Evolutionary conservation across 2,329 filamentous ascomycete genomes (phyloP).

Genomic region (Xylariaceae sp.): DNA sequence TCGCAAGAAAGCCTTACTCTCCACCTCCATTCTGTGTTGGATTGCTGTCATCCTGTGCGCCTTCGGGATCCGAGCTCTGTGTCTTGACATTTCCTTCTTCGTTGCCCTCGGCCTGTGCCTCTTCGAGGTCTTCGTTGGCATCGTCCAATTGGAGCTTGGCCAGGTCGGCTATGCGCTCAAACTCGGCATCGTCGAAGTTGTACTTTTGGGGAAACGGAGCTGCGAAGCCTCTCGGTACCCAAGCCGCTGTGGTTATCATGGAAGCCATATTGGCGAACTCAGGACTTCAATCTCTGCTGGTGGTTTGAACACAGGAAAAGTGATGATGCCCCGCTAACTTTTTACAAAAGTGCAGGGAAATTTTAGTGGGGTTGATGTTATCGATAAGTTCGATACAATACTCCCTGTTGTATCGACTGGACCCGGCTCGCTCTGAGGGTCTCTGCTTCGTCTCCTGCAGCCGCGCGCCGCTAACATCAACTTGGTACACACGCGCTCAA

Average conservation of each 20-base stretch:
- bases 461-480: no score
- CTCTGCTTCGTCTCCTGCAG: no score
- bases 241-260: conserved; percentile 70
- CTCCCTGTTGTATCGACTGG: background rate
- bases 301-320: background rate
- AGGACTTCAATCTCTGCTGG: conserved; percentile 1
- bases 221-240: conserved; percentile 70
- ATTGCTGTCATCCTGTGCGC: no score
- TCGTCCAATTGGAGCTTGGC: conserved; percentile 81
- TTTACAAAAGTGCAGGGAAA: conserved; percentile 15
- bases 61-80: no score
- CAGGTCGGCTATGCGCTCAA: conserved; percentile 65
- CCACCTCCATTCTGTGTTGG: no score
- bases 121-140: conserved; percentile 76
- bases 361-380: conserved; percentile 18
- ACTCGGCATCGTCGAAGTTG: conserved; percentile 67
- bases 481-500: background rate
- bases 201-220: conserved; percentile 70
- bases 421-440: background rate
- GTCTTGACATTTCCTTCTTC: conserved; percentile 5
- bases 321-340: conserved; percentile 18
- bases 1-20: no score
- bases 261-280: conserved; percentile 35
- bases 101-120: conserved; percentile 48
- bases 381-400: conserved; percentile 12